phyloP scores from a whole-genome alignment of 257 asterid genomes.

The Rhazya stricta region DNA sequence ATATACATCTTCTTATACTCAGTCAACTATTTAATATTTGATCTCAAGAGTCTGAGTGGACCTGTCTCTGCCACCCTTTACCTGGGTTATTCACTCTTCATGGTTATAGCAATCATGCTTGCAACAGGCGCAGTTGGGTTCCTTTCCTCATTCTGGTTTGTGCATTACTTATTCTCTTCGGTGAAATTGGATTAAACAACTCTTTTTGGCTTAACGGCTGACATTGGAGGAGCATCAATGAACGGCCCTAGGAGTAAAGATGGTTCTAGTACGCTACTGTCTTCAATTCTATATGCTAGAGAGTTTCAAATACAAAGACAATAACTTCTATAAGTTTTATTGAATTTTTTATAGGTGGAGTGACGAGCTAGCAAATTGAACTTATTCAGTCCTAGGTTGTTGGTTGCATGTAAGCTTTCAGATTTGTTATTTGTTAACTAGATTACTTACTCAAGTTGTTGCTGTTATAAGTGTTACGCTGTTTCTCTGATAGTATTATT shows the following conservation, averaged over 20 bases:
- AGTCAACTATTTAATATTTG: constrained; percentile 58
- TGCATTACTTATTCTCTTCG: constrained; percentile 80
- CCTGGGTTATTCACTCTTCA: constrained; percentile 76
- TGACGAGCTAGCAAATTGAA: constrained; percentile 7
- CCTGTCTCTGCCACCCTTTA: constrained; percentile 83
- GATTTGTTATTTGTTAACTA: background rate
- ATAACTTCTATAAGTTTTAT: constrained; percentile 29
- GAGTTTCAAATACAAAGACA: constrained; percentile 20
- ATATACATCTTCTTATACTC: constrained; percentile 73
- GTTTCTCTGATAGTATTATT: background rate
- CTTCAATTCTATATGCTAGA: constrained; percentile 14
- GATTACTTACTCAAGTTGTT: constrained; percentile 7
- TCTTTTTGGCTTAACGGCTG: constrained; percentile 1
- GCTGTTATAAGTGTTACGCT: background rate
- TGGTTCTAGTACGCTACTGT: constrained; percentile 24
- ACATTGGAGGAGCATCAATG: constrained; percentile 11
- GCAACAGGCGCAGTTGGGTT: constrained; percentile 88
- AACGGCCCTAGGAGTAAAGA: constrained; percentile 12
- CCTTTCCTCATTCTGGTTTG: constrained; percentile 85
- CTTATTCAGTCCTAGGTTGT: background rate
- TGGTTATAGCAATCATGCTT: constrained; percentile 79
- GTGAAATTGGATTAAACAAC: constrained; percentile 70
- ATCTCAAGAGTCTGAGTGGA: constrained; percentile 78
- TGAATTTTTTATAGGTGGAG: constrained; percentile 10
- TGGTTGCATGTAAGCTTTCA: background rate